Base-by-base conservation (phyloP, 1,284 basidiomycete species). In the Lentinus polychrous region DNA sequence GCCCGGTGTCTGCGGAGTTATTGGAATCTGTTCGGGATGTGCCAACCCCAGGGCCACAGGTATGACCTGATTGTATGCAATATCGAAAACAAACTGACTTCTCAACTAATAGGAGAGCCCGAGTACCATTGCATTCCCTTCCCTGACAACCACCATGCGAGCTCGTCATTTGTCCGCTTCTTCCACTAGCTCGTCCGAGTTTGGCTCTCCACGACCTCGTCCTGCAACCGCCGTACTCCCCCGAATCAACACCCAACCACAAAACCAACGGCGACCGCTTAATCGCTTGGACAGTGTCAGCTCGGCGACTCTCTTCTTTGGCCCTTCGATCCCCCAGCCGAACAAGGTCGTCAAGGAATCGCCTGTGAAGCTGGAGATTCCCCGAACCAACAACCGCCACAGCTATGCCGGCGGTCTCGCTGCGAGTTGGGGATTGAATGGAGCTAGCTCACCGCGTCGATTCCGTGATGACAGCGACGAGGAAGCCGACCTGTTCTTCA, bases 301-400 rank as follows among this genome's bases (percentile, higher is more conserved):
- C 33, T 81, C 83, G 1, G 83, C 81, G 3, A 83, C 84, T 0
- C 62, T 85, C 5, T 88, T 89, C 62, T 88, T 88, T 55, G 83
- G 84, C 1, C 83, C 85, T 5, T 57, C 76, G 24, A 83, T 86
- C 49, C 55, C 52, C 7, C 47, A 50, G 34, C 55, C 55, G 17
- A 45, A 55, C 57, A 34, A 60, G 55, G 11, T 51, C 57, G 37
- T 55, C 37, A 42, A 51, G 20, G 48, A 51, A 8, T 18, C 15
- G 49, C 51, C 14, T 40, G 51, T 8, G 34, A 23, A 23, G 15
- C 41, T 49, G 8, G 27, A 31, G 11, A 11, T 50, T 23, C 8
- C 50, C 27, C 56, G 60, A 20, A 46, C 72, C 62, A 52, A 63
- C 48, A 51, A 61, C 15, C 73, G 83, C 43, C 83, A 86, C 54